A percentile compares a stretch with the other conserved stretches of the same genome.
Evolutionary conservation across 345 rosid species (phyloP).

Genomic region (Gossypium rotundifolium): DNA sequence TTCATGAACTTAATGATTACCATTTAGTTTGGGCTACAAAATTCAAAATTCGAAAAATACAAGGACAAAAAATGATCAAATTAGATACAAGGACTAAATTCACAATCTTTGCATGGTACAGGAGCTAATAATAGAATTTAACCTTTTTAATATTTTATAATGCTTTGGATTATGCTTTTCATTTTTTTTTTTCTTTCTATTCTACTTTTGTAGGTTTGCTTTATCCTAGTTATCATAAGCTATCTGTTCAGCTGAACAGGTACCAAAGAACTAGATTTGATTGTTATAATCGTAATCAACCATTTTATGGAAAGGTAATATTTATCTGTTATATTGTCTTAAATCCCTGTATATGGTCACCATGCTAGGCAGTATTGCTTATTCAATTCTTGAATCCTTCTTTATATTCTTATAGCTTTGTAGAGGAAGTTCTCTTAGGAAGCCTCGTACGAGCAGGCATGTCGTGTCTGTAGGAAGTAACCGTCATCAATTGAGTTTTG

Average conservation of each 20-base stretch:
- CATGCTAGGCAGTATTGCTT: not conserved
- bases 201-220: conserved; percentile 20
- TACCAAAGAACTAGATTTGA: conserved; percentile 12
- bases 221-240: conserved; percentile 10
- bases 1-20: too few species aligned
- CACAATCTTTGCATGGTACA: too few species aligned
- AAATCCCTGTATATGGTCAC: not conserved
- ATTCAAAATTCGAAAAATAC: too few species aligned
- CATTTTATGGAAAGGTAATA: conserved; percentile 12
- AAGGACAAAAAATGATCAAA: too few species aligned
- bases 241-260: conserved; percentile 12
- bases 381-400: conserved; percentile 8
- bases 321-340: not conserved
- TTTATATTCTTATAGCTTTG: conserved; percentile 11
- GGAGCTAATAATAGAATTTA: too few species aligned
- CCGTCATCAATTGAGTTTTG: conserved; percentile 23
- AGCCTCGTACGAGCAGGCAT: conserved; percentile 1
- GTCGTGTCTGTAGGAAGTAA: conserved; percentile 19
- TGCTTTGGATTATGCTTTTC: not conserved
- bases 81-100: too few species aligned
- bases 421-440: conserved; percentile 11
- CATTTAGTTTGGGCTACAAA: too few species aligned
- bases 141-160: not conserved
- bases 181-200: not conserved
- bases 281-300: not conserved